Evolutionary conservation across 2,329 filamentous ascomycete species (phyloP).

Genomic region (Cercospora zeae-maydis): DNA sequence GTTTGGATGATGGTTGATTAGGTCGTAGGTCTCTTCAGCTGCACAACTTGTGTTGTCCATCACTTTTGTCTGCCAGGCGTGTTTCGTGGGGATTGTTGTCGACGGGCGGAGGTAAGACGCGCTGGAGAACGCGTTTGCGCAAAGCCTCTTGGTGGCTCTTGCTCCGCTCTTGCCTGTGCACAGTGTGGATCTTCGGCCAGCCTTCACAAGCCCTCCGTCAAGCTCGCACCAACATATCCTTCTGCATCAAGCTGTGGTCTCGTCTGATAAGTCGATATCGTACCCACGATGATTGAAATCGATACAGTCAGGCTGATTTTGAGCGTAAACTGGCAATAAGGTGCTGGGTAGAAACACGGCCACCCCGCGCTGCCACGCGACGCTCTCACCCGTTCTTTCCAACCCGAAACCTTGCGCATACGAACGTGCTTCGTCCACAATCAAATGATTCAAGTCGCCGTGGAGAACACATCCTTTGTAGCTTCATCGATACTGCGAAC

Average conservation of each 20-base stretch:
- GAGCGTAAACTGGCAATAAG: background rate
- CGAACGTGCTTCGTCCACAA: too few relatives aligned
- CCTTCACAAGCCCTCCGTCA: background rate
- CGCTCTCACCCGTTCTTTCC: background rate
- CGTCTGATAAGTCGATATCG: background rate
- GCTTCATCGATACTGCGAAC: background rate
- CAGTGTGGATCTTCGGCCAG: background rate
- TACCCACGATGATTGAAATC: background rate
- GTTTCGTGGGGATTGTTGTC: slow-evolving; percentile 2
- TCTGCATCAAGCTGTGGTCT: background rate
- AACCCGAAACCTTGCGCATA: background rate
- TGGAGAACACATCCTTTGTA: background rate
- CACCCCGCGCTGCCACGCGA: background rate
- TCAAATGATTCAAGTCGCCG: too few relatives aligned
- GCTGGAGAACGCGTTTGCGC: slow-evolving; percentile 9
- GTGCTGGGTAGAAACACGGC: background rate
- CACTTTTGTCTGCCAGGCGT: background rate
- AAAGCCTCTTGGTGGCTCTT: background rate
- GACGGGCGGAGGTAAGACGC: background rate
- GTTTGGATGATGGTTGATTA: background rate
- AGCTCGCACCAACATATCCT: background rate
- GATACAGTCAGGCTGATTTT: background rate
- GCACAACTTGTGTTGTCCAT: background rate
- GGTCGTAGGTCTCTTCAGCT: background rate
- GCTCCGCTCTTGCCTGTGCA: background rate